Base-by-base conservation (phyloP, 2,329 filamentous ascomycete genomes). In the Arthrocladium fulminans region DNA sequence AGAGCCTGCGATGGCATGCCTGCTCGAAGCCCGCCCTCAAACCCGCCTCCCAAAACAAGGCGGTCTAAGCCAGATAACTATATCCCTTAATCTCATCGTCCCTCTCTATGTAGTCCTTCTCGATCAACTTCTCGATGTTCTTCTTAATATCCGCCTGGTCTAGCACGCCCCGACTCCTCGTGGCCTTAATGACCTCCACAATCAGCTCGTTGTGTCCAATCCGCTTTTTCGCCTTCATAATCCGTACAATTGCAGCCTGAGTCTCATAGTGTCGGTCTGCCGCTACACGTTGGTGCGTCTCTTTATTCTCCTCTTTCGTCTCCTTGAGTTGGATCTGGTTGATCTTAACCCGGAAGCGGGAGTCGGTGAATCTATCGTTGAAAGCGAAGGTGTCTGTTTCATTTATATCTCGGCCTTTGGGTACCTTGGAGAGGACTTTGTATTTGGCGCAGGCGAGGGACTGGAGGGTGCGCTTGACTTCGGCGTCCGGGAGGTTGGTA, bases 291-390 rank as follows among this genome's bases (percentile, higher is more conserved):
- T 95, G 84, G 66, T 97, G 88, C 1, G 89, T 97, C 59, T 85
- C 87, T 67, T 88, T 86, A 69, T 96, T 96, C 68, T 98, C 92
- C 61, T 90, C 85, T 60, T 85, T 86, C 0, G 92, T 97, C 69
- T 98, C 92, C 68, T 92, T 94, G 44, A 96, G 77, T 68, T 98
- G 92, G 58, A 98, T 92, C 68, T 96, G 90, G 69, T 97, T 98
- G 73, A 98, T 96, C 73, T 98, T 98, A 69, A 98, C 83, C 49
- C 88, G 81, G 67, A 86, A 85, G 66, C 92, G 94, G 17, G 82
- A 76, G 61, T 96, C 84, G 2, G 71, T 71, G 67, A 98, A 98
- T 13, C 65, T 64, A 38, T 75, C 67, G 69, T 96, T 96, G 61
- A 94, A 82, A 0, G 79, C 80, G 61, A 98, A 98, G 0, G 82